These are phyloP conservation scores for Pestalotiopsis sp. DNA, from an alignment of 2,329 filamentous ascomycete genomes.

Conservation along the genomic window DNA sequence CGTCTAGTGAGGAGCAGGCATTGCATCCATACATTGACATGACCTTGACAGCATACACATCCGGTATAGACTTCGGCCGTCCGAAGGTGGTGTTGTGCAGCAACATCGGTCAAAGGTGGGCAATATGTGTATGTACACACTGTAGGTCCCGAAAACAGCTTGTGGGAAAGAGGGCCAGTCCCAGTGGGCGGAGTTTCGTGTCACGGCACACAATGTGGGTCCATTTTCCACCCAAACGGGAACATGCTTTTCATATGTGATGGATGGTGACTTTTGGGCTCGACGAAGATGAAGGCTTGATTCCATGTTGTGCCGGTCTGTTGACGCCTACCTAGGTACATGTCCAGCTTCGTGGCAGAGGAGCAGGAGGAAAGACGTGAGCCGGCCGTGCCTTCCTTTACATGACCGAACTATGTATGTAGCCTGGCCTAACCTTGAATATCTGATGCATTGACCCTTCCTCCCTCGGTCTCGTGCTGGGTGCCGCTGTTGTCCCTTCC, in stretches of 20 bases:
- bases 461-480: neutral
- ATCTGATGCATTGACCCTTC: no score
- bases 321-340: no score
- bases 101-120: neutral
- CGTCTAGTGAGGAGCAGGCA: neutral
- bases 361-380: no score
- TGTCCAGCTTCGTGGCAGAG: no score
- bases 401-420: neutral
- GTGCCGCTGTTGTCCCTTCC: neutral
- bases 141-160: neutral
- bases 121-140: neutral
- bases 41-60: constrained; percentile 9
- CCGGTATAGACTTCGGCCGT: constrained; percentile 6
- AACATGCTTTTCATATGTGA: constrained; percentile 5
- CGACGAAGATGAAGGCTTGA: neutral
- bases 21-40: neutral
- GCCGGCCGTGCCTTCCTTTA: neutral
- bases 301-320: neutral
- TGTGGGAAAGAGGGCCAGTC: neutral
- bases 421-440: no score
- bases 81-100: constrained; percentile 6
- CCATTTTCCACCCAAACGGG: constrained; percentile 5
- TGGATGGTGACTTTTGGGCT: neutral
- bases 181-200: neutral
- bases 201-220: constrained; percentile 6